Base-by-base conservation (phyloP, 768 basidiomycete genomes). In the Phylloporus sp. region DNA sequence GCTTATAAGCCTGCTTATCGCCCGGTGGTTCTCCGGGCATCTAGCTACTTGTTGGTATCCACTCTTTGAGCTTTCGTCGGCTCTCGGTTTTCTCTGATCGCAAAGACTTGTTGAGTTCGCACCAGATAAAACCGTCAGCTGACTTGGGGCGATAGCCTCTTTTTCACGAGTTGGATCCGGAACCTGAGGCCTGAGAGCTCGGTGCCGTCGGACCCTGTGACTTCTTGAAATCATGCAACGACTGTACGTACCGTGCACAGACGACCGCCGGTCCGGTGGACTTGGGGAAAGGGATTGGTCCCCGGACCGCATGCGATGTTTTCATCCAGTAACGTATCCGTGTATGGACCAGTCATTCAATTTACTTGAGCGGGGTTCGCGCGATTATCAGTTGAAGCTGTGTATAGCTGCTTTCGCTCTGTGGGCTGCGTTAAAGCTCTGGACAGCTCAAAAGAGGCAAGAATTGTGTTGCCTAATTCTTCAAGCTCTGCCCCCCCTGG, bases 161-260 rank as follows among this genome's bases (percentile, higher is more conserved):
- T 27, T 6, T 27, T 16, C 26, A 32, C 45, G 50, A 13, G 66
- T 72, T 27, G 55, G 58, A 28, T 45, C 38, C 27, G 54, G 57
- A 26, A 45, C 41, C 28, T 64, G 62, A 29, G 36, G 45, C 41
- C 28, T 64, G 62, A 29, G 36, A 64, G 43, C 59, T 65, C 35
- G 68, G 65, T 7, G 60, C 68, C 23, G 69, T 69, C 15, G 63
- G 71, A 12, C 68, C 72, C 2, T 55, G 58, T 13, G 74, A 73
- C 13, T 79, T 73, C 59, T 70, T 32, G 56, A 50, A 74, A 75
- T 16, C 15, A n/a, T 11, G 11, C 11, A 15, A 10, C 4, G 31
- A 69, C 69, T 32, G 15, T 42, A n/a, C 42, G 7, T 26, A 69
- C 77, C 42, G 76, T 73, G 8, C 73, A 77, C 74, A 76, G 55